Conservation (phyloP, 2,329 filamentous ascomycete genomes). For the Trichoderma hamatum region DNA sequence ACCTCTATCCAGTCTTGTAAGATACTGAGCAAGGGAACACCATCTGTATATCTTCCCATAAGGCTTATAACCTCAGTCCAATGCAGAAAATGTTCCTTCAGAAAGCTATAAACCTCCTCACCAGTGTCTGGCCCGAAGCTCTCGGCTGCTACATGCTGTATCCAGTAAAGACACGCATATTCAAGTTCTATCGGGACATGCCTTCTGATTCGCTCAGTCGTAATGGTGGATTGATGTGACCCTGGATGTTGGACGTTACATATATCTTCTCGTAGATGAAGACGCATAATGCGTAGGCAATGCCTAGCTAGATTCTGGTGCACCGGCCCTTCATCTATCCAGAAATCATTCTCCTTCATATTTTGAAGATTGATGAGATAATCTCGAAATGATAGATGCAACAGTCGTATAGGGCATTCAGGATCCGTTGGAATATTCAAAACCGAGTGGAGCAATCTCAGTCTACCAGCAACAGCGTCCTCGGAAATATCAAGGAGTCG, state of each 20-base stretch:
- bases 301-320: not conserved
- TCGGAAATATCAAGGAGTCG: not conserved
- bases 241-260: not conserved
- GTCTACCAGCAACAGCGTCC: not conserved
- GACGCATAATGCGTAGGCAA: not conserved
- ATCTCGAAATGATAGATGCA: constrained; percentile 1
- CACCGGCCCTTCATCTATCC: not conserved
- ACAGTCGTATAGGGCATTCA: not conserved
- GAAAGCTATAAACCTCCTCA: not conserved
- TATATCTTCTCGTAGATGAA: not conserved
- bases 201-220: not conserved
- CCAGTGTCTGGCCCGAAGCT: not conserved
- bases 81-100: not conserved
- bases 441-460: not conserved
- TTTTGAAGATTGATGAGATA: not conserved
- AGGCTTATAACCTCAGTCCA: constrained; percentile 1
- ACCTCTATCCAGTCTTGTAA: not conserved
- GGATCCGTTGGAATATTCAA: not conserved
- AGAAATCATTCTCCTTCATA: not conserved
- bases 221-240: not conserved
- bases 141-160: not conserved
- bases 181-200: not conserved
- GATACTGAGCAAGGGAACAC: not conserved
- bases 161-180: constrained; percentile 12
- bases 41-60: not conserved